Percentiles rank a stretch among this genome's conserved stretches.
These are phyloP conservation scores for Coniosporium tulheliwenetii DNA, from an alignment of 2,329 filamentous ascomycete genomes.

Conservation along the genomic window DNA sequence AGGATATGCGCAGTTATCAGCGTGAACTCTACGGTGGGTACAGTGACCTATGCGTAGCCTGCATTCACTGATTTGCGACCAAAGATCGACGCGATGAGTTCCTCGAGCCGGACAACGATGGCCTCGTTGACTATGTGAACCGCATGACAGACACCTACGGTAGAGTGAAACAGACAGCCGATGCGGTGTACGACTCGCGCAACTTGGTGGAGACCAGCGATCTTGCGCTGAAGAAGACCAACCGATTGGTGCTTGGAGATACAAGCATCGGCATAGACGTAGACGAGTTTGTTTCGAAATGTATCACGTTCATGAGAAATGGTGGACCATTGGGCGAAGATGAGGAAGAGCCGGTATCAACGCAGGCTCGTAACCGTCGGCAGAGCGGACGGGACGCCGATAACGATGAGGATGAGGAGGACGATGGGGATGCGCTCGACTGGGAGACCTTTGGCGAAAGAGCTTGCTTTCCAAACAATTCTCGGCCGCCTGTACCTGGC, in stretches of 20 bases:
- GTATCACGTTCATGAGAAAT: conserved; percentile 67
- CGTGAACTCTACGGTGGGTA: conserved; percentile 40
- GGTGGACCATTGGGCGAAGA: conserved; percentile 36
- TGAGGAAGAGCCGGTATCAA: conserved; percentile 27
- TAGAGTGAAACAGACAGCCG: conserved; percentile 64
- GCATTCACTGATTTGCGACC: conserved; percentile 16
- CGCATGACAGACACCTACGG: conserved; percentile 19
- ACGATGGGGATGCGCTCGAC: conserved; percentile 58
- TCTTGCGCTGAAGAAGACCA: conserved; percentile 61
- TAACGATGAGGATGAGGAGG: conserved; percentile 40
- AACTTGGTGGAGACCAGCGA: conserved; percentile 70
- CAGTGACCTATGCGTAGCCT: not conserved
- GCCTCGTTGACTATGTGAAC: conserved; percentile 43
- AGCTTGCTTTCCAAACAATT: conserved; percentile 58
- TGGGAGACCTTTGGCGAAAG: conserved; percentile 73
- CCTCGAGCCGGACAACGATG: conserved; percentile 47
- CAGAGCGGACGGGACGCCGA: conserved; percentile 5
- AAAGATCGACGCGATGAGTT: conserved; percentile 57
- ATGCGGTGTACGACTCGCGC: conserved; percentile 83
- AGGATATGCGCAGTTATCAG: conserved; percentile 51
- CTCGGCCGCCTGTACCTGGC: conserved; percentile 60
- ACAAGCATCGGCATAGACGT: conserved; percentile 64
- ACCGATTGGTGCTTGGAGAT: conserved; percentile 58
- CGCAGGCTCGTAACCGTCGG: conserved; percentile 5
- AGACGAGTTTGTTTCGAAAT: conserved; percentile 84